Percentiles rank a stretch among this genome's conserved stretches.
Evolutionary conservation across 306 rosid species (phyloP).

Genomic region (Calophaca sinica): DNA sequence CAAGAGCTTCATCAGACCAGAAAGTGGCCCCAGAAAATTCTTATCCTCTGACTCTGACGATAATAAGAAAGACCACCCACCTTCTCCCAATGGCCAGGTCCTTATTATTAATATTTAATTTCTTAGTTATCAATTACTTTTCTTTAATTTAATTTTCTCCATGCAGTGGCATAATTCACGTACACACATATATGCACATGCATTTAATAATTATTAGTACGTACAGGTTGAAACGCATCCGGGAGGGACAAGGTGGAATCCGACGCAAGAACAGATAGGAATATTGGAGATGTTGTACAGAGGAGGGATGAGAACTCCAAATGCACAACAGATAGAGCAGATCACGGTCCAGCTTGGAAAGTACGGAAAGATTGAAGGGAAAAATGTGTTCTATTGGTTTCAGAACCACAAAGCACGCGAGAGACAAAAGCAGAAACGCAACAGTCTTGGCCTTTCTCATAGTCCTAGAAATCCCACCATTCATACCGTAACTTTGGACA

Average conservation of each 20-base stretch:
- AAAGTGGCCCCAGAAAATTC: constrained; percentile 67
- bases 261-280: constrained; percentile 91
- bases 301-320: constrained; percentile 89
- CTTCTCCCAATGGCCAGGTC: constrained; percentile 49
- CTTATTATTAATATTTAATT: neutral
- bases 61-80: constrained; percentile 54
- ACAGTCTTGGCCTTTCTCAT: constrained; percentile 59
- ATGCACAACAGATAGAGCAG: constrained; percentile 88
- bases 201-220: too few species aligned
- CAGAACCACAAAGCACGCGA: constrained; percentile 96
- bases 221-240: constrained; percentile 74
- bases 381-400: constrained; percentile 95
- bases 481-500: constrained; percentile 47
- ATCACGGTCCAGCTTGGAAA: constrained; percentile 78
- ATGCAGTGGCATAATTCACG: neutral
- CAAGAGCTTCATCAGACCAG: constrained; percentile 84
- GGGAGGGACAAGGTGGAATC: constrained; percentile 95
- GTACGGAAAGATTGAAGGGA: constrained; percentile 94
- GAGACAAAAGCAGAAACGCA: constrained; percentile 90
- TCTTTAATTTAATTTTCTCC: neutral
- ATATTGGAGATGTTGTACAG: constrained; percentile 86
- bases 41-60: constrained; percentile 42
- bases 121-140: neutral
- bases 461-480: constrained; percentile 48
- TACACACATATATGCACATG: too few species aligned